A percentile compares a stretch with the other conserved stretches of the same genome.
phyloP scores from a whole-genome alignment of 2,329 filamentous ascomycete species.

The Diplodia scrobiculata region DNA sequence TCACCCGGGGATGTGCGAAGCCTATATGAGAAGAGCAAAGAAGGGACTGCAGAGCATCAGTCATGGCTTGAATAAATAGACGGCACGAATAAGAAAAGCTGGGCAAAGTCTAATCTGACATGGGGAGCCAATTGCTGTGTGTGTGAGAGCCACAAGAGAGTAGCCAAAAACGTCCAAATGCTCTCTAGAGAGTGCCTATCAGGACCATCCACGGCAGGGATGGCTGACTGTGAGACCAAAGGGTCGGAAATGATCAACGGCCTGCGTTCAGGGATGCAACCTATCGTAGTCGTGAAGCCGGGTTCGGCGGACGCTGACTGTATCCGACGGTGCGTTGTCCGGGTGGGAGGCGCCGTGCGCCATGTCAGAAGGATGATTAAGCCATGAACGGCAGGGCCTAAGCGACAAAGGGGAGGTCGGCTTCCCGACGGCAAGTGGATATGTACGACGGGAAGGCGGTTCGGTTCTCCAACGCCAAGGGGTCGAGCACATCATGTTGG shows the following conservation, averaged over 20 bases:
- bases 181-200: background rate
- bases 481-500: background rate
- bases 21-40: background rate
- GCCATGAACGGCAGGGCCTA: background rate
- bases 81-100: background rate
- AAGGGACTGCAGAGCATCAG: background rate
- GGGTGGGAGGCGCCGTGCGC: constrained; percentile 19
- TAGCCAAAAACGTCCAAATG: background rate
- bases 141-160: background rate
- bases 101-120: background rate
- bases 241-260: background rate
- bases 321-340: constrained; percentile 17
- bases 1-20: background rate
- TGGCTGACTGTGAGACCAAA: background rate
- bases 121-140: constrained; percentile 11
- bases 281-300: background rate
- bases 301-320: constrained; percentile 14
- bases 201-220: background rate
- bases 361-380: constrained; percentile 17
- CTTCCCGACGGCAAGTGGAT: background rate
- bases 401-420: background rate
- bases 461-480: constrained; percentile 21
- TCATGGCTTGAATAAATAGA: constrained; percentile 18
- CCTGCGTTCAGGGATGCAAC: background rate
- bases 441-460: background rate